Evolutionary conservation across 805 yeast genomes (phyloP), one percentile per base, ranked within the genome.

Genomic region (Torulaspora maleeae): DNA sequence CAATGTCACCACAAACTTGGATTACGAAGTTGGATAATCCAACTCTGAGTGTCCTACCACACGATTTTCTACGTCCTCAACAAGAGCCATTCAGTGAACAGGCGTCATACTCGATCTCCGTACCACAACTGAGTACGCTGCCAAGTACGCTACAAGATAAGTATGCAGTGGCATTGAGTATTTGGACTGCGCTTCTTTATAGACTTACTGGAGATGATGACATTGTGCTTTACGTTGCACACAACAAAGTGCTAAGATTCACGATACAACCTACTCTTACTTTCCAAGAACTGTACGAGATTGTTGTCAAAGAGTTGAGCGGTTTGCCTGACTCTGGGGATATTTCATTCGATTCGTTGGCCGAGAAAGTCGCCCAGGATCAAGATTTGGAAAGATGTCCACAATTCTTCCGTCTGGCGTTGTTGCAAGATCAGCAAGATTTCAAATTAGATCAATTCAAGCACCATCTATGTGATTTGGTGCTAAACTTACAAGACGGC

Each of bases 131-230:
- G 9, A 55, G 49, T 29, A 27, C 52, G 3, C 49, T 62, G 38
- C 57, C 65, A n/a, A 45, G 45, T 12, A 41, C 48, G 27, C 44
- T 52, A 34, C 27, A 48, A 27, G 51, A 59, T 33, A 56, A 61
- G 5, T 86, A 83, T 62, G 59, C 71, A 8, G 65, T 77, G 12
- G 80, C 82, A 0, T 71, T 87, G 50, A 71, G 95, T 13, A 77
- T 77, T 1, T 86, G 82, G 68, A 78, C 83, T 19, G 79, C 83
- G 1, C 73, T 91, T 46, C 74, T 87, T 30, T 83, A 77, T 66
- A 75, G 98, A 60, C 71, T 87, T 38, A 84, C 96, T 2, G 98
- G 97, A 19, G 98, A 91, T 63, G 97, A 91, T 53, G 97, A 91
- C 58, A 82, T 93, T 41, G 82, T 84, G n/a, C 69, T 91, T 49